A percentile compares a stretch with the other conserved stretches of the same genome.
phyloP scores from a whole-genome alignment of 2,329 filamentous ascomycete genomes.

The Stemphylium lycopersici region DNA sequence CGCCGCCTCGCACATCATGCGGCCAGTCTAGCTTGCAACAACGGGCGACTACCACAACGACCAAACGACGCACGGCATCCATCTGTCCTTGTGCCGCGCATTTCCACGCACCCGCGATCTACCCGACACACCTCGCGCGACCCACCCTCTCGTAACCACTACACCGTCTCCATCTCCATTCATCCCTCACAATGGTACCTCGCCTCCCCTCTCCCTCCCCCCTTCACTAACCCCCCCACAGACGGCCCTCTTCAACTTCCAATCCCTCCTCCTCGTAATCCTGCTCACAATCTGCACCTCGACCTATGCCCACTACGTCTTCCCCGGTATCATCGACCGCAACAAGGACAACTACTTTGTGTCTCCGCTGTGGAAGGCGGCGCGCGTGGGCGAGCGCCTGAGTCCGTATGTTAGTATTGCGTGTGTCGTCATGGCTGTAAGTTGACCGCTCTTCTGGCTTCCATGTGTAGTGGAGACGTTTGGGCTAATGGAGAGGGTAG shows the following conservation, averaged over 20 bases:
- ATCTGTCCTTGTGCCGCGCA: too few species aligned
- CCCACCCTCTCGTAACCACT: background rate
- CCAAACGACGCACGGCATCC: background rate
- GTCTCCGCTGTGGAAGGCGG: constrained; percentile 95
- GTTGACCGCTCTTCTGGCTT: constrained; percentile 2
- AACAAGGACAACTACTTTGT: constrained; percentile 84
- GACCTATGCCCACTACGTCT: constrained; percentile 88
- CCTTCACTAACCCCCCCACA: constrained; percentile 47
- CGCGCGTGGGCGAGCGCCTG: constrained; percentile 86
- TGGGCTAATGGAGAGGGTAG: constrained; percentile 12
- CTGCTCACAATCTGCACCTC: constrained; percentile 95
- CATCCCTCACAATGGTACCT: constrained; percentile 19
- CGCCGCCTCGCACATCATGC: too few species aligned
- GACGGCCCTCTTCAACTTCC: constrained; percentile 99
- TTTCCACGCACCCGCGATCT: background rate
- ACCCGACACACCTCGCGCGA: background rate
- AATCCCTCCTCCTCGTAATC: constrained; percentile 91
- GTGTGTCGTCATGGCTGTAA: constrained; percentile 90
- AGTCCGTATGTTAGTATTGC: constrained; percentile 96
- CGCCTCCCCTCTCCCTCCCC: background rate
- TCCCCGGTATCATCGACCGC: constrained; percentile 86
- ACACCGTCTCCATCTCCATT: background rate
- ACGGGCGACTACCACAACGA: background rate
- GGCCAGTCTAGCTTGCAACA: too few species aligned
- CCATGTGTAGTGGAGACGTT: background rate